Evolutionary conservation across 208 protist genomes (phyloP), one percentile per base, ranked within the genome.

Genomic region (Acanthamoeba lenticulata): DNA sequence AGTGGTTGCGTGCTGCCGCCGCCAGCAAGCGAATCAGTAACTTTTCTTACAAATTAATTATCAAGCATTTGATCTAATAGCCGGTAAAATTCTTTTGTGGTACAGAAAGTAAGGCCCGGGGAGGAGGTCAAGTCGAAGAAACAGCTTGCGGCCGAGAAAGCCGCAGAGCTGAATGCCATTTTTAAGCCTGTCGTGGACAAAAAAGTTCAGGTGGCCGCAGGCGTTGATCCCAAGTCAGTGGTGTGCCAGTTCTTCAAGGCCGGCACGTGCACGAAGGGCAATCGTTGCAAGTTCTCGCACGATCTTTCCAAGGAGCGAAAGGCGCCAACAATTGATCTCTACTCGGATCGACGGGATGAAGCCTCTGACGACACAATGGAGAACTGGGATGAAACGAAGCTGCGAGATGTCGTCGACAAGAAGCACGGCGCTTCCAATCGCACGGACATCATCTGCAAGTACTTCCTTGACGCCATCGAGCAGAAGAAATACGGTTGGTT

Each of bases 381-480:
- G 42, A 49, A 74, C 17, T 97, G 97, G 97, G 96, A 97, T 65
- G 62, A 97, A 42, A 93, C 69, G 1, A 94, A 94, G 77, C 85
- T 98, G 11, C 93, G 95, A 77, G 47, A 77, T 0, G 97, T 96
- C 17, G 95, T 98, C 34, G 42, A 88, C 1, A 86, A 89, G 21
- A 97, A 97, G 85, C 83, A 89, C 49, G 67, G 19, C 36, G 47
- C 52, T 45, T 32, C 34, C 15, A 65, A 69, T 17, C 65, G 69
- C 7, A 93, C 42, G 29, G 44, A 93, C 21, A 67, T 96, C 85
- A 95, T 98, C 45, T 98, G 97, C 94, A 98, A 98, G 94, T 97
- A 94, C 94, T 98, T 98, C 94, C 67, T 98, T 9, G 96, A 98
- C 19, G 97, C 97, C 0, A 92, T 98, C 24, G 97, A 98, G 94